These are phyloP conservation scores for Alternaria incomplexa DNA, from an alignment of 2,329 filamentous ascomycete genomes.

Conservation along the genomic window DNA sequence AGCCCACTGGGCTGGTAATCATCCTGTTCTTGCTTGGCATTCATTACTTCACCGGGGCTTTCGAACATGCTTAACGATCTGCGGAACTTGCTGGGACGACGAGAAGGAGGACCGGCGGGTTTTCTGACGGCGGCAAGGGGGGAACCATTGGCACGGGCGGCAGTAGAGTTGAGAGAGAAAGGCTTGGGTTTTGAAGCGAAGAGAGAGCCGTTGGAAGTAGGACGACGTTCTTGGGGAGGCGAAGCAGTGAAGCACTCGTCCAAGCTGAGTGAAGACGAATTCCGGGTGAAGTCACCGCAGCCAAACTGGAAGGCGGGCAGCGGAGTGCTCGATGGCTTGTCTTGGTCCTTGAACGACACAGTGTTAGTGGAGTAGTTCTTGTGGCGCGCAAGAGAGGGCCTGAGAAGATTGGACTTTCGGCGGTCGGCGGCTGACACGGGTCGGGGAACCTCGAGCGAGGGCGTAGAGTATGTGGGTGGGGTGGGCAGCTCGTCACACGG, in stretches of 20 bases:
- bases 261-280: slow-evolving; percentile 69
- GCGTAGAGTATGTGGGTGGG: slow-evolving; percentile 32
- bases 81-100: slow-evolving; percentile 78
- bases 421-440: slow-evolving; percentile 47
- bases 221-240: slow-evolving; percentile 72
- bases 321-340: slow-evolving; percentile 61
- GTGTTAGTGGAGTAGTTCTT: slow-evolving; percentile 77
- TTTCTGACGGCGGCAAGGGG: slow-evolving; percentile 74
- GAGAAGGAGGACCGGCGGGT: slow-evolving; percentile 65
- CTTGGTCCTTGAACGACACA: slow-evolving; percentile 63
- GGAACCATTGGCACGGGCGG: slow-evolving; percentile 71
- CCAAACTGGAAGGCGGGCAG: slow-evolving; percentile 77
- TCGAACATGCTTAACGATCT: slow-evolving; percentile 98
- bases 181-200: slow-evolving; percentile 69
- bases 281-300: slow-evolving; percentile 54
- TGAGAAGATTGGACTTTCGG: slow-evolving; percentile 60
- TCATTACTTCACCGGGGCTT: slow-evolving; percentile 84
- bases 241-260: slow-evolving; percentile 83
- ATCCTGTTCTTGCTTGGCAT: slow-evolving; percentile 68
- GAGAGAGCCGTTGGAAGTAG: slow-evolving; percentile 59
- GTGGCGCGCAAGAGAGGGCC: slow-evolving; percentile 75
- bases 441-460: slow-evolving; percentile 40
- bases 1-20: slow-evolving; percentile 64
- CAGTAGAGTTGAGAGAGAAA: slow-evolving; percentile 64
- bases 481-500: slow-evolving; percentile 42